Evolutionary conservation across 1,284 basidiomycete species (phyloP).

Genomic region (Puccinia triticina): DNA sequence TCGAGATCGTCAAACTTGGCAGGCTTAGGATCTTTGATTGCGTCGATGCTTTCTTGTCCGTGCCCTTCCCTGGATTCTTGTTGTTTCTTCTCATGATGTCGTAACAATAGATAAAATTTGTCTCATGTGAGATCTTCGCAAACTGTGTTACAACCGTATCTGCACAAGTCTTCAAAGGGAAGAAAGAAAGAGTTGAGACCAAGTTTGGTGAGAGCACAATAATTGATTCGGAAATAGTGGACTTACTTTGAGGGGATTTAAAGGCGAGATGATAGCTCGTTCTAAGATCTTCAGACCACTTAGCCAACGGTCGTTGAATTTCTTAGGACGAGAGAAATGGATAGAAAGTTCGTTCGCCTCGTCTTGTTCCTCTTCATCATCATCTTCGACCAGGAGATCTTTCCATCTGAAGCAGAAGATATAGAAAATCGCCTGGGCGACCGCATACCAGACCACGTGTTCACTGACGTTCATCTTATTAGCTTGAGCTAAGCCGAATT

Average conservation of each 20-base stretch:
- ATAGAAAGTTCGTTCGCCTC: conserved; percentile 58
- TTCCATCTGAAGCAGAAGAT: conserved; percentile 99
- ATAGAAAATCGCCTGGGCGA: conserved; percentile 88
- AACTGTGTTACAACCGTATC: conserved; percentile 89
- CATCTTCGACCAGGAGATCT: conserved; percentile 69
- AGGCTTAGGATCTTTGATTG: not conserved
- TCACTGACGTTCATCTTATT: conserved; percentile 54
- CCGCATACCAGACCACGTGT: conserved; percentile 81
- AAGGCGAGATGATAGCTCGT: conserved; percentile 74
- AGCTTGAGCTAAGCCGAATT: conserved; percentile 69
- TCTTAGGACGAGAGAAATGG: conserved; percentile 51
- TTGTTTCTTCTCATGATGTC: conserved; percentile 86
- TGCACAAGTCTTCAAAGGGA: conserved; percentile 69
- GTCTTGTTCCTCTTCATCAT: conserved; percentile 63
- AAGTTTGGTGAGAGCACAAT: not conserved
- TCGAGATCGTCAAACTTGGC: conserved; percentile 56
- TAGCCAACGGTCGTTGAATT: conserved; percentile 69
- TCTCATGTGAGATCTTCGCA: conserved; percentile 86
- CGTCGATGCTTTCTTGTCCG: not conserved
- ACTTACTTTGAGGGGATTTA: conserved; percentile 85
- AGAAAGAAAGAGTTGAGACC: not conserved
- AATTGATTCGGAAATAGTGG: not conserved
- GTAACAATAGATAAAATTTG: conserved; percentile 92
- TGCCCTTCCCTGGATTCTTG: not conserved
- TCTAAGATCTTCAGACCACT: conserved; percentile 77